These are phyloP conservation scores for Trifolium repens DNA, from an alignment of 306 rosid genomes.

Conservation along the genomic window DNA sequence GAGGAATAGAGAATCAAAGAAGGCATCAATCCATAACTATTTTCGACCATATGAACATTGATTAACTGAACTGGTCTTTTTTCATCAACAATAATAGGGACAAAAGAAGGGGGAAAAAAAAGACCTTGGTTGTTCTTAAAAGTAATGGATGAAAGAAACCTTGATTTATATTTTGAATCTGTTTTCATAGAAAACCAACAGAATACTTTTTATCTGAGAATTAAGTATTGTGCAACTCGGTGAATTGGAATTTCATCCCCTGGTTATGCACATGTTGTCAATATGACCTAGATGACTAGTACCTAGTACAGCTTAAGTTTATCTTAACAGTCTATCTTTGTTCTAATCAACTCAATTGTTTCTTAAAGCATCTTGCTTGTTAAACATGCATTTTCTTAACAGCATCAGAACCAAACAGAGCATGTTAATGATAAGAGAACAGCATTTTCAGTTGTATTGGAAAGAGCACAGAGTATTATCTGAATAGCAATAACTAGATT, in stretches of 20 bases:
- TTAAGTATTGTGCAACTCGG: conserved; percentile 8
- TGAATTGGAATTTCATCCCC: conserved; percentile 19
- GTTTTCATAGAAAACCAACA: conserved; percentile 2
- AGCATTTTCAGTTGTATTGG: conserved; percentile 19
- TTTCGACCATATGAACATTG: no score
- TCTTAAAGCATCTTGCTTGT: conserved; percentile 28
- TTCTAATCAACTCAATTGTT: conserved; percentile 14
- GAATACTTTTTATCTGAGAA: conserved; percentile 6
- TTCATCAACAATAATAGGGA: no score
- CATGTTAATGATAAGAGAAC: no score
- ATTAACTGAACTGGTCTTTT: no score
- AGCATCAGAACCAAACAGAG: conserved; percentile 21
- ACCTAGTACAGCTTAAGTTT: conserved; percentile 15
- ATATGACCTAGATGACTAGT: conserved; percentile 23
- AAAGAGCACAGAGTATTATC: conserved; percentile 27
- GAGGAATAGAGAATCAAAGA: no score
- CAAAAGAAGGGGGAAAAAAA: no score
- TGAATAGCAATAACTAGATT: conserved; percentile 30
- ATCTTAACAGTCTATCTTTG: conserved; percentile 15
- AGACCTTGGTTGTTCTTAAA: no score
- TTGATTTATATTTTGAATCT: no score
- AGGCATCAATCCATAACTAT: no score
- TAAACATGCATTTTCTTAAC: conserved; percentile 23
- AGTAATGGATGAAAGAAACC: no score
- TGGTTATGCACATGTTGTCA: conserved; percentile 4